Base-by-base conservation (phyloP, 1,284 basidiomycete species). In the Paramarasmius palmivorus region DNA sequence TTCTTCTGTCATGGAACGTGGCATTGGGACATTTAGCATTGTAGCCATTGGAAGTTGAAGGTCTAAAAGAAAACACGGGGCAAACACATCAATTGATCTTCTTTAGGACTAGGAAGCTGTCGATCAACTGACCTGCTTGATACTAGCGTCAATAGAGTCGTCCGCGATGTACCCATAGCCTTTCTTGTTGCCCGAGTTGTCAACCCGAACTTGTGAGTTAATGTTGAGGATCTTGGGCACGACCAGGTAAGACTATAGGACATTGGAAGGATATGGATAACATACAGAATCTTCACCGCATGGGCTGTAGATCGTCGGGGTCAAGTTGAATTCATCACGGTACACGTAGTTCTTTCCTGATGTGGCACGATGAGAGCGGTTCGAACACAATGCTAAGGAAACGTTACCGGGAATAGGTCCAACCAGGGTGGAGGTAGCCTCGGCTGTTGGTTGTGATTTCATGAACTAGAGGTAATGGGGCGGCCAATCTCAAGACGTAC, bases 81-180 rank as follows among this genome's bases (percentile, higher is more conserved):
- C 17, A 36, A 34, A n/a, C 47, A 9, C 9, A 49, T 5, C 15
- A 40, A 42, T 19, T 10, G 2, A 50, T 17, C 12, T 15, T 45
- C 23, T 20, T 14, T 17, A 17, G 17, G 9, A 9, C 39, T 10
- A 19, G 4, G 39, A 19, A 37, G 14, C 4, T n/a, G n/a, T n/a
- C 29, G 6, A 32, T 12, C 6, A 15, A 29, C 52, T 37, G 12
- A 49, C 52, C 46, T 53, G 52, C 12, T 4, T 53, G 29, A 53
- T 53, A 22, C 52, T 40, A 22, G 46, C 52, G 32, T 53, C 50
- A 12, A 50, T 50, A 19, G 63, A 64, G 51, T 63, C 64, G 23
- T 60, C 63, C 22, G 64, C 62, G 46, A 66, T 61, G 39, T 59
- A 65, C 2, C 62, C 64, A 50, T 51, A 60, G n/a, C 65, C 65